A percentile compares a stretch with the other conserved stretches of the same genome.
These are phyloP conservation scores for Fusarium solani-melongenae DNA, from an alignment of 2,329 filamentous ascomycete species.

Conservation along the genomic window DNA sequence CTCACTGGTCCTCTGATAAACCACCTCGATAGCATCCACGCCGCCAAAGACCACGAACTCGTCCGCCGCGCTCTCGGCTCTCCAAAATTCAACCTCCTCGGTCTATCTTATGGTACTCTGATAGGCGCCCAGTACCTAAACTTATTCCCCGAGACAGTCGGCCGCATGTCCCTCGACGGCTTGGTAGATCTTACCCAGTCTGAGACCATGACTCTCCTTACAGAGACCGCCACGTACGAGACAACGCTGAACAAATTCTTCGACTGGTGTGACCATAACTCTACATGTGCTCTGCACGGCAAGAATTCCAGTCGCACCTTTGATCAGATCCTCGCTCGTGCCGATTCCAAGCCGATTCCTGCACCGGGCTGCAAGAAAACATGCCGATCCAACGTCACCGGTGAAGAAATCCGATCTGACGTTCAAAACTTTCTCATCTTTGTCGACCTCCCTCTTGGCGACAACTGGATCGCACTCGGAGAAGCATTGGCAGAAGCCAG, in stretches of 20 bases:
- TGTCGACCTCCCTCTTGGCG: constrained; percentile 5
- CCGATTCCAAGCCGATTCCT: constrained; percentile 24
- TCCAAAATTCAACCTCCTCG: constrained; percentile 47
- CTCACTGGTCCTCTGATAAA: constrained; percentile 38
- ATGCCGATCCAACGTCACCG: constrained; percentile 33
- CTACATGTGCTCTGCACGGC: constrained; percentile 34
- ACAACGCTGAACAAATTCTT: constrained; percentile 34
- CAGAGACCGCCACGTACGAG: constrained; percentile 30
- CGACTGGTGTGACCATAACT: constrained; percentile 34
- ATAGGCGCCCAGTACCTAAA: constrained; percentile 49
- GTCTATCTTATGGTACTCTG: constrained; percentile 51
- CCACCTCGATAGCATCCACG: constrained; percentile 38
- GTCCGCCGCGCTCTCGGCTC: constrained; percentile 36
- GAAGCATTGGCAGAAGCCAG: constrained; percentile 22
- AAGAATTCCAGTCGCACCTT: constrained; percentile 27
- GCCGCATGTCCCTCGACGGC: constrained; percentile 44
- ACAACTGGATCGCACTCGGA: constrained; percentile 30
- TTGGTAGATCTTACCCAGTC: constrained; percentile 41
- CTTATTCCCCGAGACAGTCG: constrained; percentile 43
- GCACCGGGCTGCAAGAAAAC: constrained; percentile 21
- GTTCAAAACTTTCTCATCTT: constrained; percentile 25
- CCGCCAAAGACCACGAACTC: constrained; percentile 39
- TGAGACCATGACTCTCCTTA: constrained; percentile 20
- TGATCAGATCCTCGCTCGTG: constrained; percentile 21
- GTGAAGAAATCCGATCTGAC: constrained; percentile 37